Evolutionary conservation across 371 early-diverging fungal genomes (phyloP).

Genomic region (Batrachochytrium dendrobatidis): DNA sequence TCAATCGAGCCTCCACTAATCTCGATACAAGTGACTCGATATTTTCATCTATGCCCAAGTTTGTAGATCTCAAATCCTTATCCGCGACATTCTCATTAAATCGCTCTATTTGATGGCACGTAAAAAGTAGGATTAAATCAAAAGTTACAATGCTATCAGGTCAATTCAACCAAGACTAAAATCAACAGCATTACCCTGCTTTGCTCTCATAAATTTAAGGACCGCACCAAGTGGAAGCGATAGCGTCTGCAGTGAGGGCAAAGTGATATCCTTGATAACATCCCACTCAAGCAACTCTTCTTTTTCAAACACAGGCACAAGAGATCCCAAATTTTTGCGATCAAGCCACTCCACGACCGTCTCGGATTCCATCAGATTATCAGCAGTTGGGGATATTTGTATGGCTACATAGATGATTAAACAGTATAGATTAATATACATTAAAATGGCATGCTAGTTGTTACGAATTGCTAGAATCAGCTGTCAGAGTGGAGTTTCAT

Average conservation of each 20-base stretch:
- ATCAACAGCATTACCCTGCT: too few relatives aligned
- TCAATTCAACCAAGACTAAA: too few relatives aligned
- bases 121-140: too few relatives aligned
- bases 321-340: background rate
- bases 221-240: background rate
- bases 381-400: background rate
- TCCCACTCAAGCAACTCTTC: constrained; percentile 3
- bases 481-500: background rate
- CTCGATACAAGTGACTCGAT: background rate
- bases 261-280: constrained; percentile 3
- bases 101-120: too few relatives aligned
- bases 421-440: background rate
- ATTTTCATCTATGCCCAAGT: too few relatives aligned
- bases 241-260: background rate
- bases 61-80: too few relatives aligned
- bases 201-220: background rate
- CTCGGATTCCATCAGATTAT: background rate
- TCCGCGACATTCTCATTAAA: too few relatives aligned
- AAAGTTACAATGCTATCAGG: too few relatives aligned
- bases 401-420: background rate
- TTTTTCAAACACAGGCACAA: background rate
- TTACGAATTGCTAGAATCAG: background rate
- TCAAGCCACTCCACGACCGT: background rate
- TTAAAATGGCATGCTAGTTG: background rate
- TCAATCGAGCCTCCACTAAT: background rate